A percentile compares a stretch with the other conserved stretches of the same genome.
Evolutionary conservation across 768 basidiomycete species (phyloP).

Genomic region (Amanita fuliginea): DNA sequence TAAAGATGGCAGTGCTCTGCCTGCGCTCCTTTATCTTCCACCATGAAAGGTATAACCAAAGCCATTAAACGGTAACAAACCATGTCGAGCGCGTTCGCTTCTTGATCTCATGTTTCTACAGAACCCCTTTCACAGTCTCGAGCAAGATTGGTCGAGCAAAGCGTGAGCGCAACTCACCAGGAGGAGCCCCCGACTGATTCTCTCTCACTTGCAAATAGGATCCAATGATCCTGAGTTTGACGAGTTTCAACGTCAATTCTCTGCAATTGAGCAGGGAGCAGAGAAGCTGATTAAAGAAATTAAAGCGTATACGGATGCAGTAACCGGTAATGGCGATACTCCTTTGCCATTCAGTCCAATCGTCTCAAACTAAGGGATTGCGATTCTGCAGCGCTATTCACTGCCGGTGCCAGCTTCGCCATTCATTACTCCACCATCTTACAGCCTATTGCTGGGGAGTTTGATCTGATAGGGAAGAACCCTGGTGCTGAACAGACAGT

Average conservation of each 20-base stretch:
- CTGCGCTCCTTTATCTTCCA: slow-evolving; percentile 7
- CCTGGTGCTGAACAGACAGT: slow-evolving; percentile 73
- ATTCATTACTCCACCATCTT: slow-evolving; percentile 54
- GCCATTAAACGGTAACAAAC: slow-evolving; percentile 56
- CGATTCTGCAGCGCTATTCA: slow-evolving; percentile 45
- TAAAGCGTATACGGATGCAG: slow-evolving; percentile 75
- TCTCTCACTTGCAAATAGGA: slow-evolving; percentile 27
- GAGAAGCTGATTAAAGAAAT: slow-evolving; percentile 93
- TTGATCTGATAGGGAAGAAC: slow-evolving; percentile 66
- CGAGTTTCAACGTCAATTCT: slow-evolving; percentile 73
- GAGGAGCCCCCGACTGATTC: not conserved
- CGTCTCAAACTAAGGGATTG: not conserved
- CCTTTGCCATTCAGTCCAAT: not conserved
- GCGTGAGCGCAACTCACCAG: slow-evolving; percentile 43
- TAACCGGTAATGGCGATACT: slow-evolving; percentile 37
- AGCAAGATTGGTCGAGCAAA: slow-evolving; percentile 86
- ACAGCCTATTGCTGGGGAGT: slow-evolving; percentile 63
- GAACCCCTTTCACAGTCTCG: slow-evolving; percentile 87
- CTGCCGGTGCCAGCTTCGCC: slow-evolving; percentile 49
- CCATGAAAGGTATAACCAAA: slow-evolving; percentile 81
- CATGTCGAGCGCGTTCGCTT: not conserved
- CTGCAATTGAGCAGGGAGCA: slow-evolving; percentile 62
- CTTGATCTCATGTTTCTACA: slow-evolving; percentile 17
- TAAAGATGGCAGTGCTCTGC: slow-evolving; percentile 1
- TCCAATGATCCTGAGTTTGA: slow-evolving; percentile 87